Base-by-base conservation (phyloP, 2,329 filamentous ascomycete genomes). In the Colletotrichum musicola region DNA sequence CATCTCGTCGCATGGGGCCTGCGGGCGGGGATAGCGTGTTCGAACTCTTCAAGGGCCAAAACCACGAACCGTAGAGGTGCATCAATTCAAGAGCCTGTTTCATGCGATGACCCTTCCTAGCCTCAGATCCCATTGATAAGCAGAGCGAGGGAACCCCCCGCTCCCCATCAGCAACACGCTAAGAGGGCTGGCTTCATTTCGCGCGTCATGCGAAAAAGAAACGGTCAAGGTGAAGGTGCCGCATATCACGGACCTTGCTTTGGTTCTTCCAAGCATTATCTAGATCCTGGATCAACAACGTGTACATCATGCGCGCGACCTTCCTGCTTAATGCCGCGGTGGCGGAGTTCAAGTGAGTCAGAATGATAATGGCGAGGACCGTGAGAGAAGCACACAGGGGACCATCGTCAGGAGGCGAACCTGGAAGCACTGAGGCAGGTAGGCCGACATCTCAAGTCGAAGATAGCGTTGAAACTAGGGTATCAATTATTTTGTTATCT, bases 401-500 rank as follows among this genome's bases (percentile, higher is more conserved):
- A 16, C n/a, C 46, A n/a, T 49, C 12, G 22, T n/a, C 4, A 7
- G 12, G 46, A 22, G 18, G n/a, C n/a, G 10, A 12, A 4, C 20
- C 16, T 20, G 46, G 4, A 20, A 49, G 10, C 46, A 49, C 49
- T 12, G 0, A 22, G 18, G 18, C 12, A 51, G 16, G 18, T 38
- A 12, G 14, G 13, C 12, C 5, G 12, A n/a, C 38, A 47, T 44
- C 20, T 12, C 27, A n/a, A 57, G 5, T n/a, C 20, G 14, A 59
- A 42, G n/a, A 18, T 10, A 4, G 1, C 40, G n/a, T 55, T 42
- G 27, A 14, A 49, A 60, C 60, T 44, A 51, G 55, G 66, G 66
- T 69, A 69, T 69, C 66, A 68, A 61, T 69, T 55, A 66, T 60
- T 69, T 66, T 60, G 42, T 51, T 55, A 27, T 57, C 54, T 53